Evolutionary conservation across 192 early-diverging fungal genomes (phyloP), one percentile per base, ranked within the genome.

Genomic region (Coemansia sp.): DNA sequence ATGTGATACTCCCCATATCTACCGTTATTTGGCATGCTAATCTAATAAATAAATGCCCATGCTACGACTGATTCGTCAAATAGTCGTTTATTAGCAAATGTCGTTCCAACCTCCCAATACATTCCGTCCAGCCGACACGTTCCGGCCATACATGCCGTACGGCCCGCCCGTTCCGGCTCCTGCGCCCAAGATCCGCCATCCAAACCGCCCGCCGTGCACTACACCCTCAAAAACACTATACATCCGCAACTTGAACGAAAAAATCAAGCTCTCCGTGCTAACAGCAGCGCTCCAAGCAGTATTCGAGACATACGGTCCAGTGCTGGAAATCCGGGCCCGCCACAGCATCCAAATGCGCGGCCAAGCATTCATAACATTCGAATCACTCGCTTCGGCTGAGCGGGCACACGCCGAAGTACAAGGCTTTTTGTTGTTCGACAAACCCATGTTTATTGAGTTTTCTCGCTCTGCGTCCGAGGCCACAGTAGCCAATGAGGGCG

Each of bases 331-430:
- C 10, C 80, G 87, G 14, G 88, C 88, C 8, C 93, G 92, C 58
- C 66, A 73, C 61, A 89, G 91, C 77, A 83, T 97, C 59, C 81
- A 86, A 56, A 88, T 93, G 84, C 86, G 93, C 59, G 97, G 97
- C 15, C 97, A 99, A 68, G 97, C 95, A 1, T 99, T 96, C 79
- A 83, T 99, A 1, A 87, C 87, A 0, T 98, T 92, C 71, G 84
- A 86, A 60, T 71, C 23, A 86, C 21, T 61, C 75, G 6, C 31
- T 26, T 93, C 93, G 49, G 63, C 96, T 1, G 67, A 73, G 23
- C 88, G 85, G 48, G 94, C 97, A 2, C 70, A 93, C 55, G 79
- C 85, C 63, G 92, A 93, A 68, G 83, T 93, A 5, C 90, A 99
- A 58, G 89, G 89, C 2, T 92, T 92, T 65, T 79, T 87, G 25